Percentiles rank a stretch among this genome's conserved stretches.
phyloP scores from a whole-genome alignment of 257 asterid species.

The Gynochthodes officinalis region DNA sequence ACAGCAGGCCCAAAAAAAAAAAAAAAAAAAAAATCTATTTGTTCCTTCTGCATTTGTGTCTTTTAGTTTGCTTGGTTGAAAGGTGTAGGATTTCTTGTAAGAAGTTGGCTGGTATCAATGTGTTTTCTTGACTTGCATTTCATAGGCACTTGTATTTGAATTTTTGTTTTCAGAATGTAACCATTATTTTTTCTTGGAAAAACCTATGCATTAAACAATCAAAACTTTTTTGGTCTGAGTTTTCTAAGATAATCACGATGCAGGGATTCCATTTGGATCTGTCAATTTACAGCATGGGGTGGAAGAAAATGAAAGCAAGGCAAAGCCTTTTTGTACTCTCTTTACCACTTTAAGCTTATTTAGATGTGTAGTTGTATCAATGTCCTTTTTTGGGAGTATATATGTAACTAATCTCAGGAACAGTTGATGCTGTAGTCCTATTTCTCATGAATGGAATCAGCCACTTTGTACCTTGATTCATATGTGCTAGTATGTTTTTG shows the following conservation, averaged over 20 bases:
- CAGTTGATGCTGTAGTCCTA: not conserved
- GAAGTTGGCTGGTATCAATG: not conserved
- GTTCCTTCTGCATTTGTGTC: not conserved
- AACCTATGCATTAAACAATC: not conserved
- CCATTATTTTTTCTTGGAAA: not conserved
- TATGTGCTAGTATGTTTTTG: not conserved
- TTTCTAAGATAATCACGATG: constrained; percentile 20
- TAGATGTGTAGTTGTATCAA: constrained; percentile 19
- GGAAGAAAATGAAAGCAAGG: constrained; percentile 99
- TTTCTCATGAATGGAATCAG: not conserved
- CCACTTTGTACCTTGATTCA: not conserved
- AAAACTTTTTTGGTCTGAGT: constrained; percentile 7
- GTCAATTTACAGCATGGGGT: constrained; percentile 93
- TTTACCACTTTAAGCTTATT: constrained; percentile 39
- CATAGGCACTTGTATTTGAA: not conserved
- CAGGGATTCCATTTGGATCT: constrained; percentile 99
- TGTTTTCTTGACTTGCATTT: not conserved
- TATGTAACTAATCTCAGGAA: not conserved
- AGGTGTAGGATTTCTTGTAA: not conserved
- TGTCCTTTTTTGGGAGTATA: not conserved
- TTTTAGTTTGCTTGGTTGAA: not conserved
- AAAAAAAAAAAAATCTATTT: not conserved
- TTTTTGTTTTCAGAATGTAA: not conserved
- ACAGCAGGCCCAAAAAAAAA: too few relatives aligned
- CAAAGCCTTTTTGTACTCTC: constrained; percentile 66